A percentile compares a stretch with the other conserved stretches of the same genome.
Conservation (phyloP, 768 basidiomycete species). For the Rhodotorula sphaerocarpa region DNA sequence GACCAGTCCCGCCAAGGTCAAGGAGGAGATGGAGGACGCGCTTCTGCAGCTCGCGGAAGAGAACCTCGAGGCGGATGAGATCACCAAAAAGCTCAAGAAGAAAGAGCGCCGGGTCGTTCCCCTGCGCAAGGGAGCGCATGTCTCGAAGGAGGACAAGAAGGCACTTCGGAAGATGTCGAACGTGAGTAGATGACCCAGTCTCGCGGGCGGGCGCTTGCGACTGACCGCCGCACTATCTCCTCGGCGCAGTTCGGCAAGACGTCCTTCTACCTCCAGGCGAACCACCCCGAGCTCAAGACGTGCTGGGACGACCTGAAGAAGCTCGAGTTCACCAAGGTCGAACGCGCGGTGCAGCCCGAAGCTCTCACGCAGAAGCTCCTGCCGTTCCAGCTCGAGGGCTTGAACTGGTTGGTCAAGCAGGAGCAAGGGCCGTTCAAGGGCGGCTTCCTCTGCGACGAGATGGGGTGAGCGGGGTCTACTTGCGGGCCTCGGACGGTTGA, state of each 20-base stretch:
- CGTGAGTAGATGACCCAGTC: no score
- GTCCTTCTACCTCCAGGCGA: slow-evolving; percentile 23
- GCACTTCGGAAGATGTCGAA: slow-evolving; percentile 52
- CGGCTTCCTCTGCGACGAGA: slow-evolving; percentile 64
- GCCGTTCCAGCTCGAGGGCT: slow-evolving; percentile 90
- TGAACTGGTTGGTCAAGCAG: slow-evolving; percentile 93
- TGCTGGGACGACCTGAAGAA: slow-evolving; percentile 58
- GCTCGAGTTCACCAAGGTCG: slow-evolving; percentile 53
- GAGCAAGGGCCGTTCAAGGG: slow-evolving; percentile 75
- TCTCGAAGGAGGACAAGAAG: slow-evolving; percentile 43
- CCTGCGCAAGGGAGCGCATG: slow-evolving; percentile 43
- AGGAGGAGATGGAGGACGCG: neutral
- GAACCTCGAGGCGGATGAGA: neutral
- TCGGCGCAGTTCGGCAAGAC: slow-evolving; percentile 13
- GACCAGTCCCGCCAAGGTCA: slow-evolving; percentile 2
- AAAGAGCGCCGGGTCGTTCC: slow-evolving; percentile 39
- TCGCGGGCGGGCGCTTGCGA: no score
- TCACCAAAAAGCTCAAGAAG: slow-evolving; percentile 39
- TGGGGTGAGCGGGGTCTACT: slow-evolving; percentile 43
- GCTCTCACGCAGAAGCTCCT: slow-evolving; percentile 77
- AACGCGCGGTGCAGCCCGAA: slow-evolving; percentile 66
- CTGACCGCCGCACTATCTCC: slow-evolving; percentile 45
- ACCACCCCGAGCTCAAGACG: slow-evolving; percentile 28
- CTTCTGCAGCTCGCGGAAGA: neutral
- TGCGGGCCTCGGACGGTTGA: no score